These are phyloP conservation scores for Suhomyces sp. DNA, from an alignment of 805 yeast genomes.

Conservation along the genomic window DNA sequence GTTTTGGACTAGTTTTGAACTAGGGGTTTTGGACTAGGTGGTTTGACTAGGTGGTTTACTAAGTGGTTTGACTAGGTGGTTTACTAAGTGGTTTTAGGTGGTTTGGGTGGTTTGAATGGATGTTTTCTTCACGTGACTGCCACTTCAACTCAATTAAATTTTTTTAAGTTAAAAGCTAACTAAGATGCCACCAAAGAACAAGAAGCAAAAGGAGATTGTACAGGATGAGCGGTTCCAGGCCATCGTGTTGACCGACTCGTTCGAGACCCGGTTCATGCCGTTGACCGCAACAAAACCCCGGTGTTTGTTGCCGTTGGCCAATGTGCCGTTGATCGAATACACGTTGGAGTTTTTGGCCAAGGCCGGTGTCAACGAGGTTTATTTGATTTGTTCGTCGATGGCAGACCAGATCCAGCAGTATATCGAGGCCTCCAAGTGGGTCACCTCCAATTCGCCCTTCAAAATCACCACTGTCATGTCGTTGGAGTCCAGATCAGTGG, in stretches of 20 bases:
- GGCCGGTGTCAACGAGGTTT: conserved; percentile 88
- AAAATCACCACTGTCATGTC: conserved; percentile 74
- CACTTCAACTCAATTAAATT: neutral
- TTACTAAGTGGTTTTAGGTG: too few relatives aligned
- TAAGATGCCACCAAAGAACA: conserved; percentile 46
- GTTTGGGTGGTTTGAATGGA: too few relatives aligned
- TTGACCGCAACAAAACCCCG: conserved; percentile 81
- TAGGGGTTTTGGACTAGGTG: too few relatives aligned
- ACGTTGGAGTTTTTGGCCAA: conserved; percentile 91
- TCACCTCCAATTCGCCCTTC: conserved; percentile 70
- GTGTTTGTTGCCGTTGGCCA: conserved; percentile 88
- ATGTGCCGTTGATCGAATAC: conserved; percentile 90
- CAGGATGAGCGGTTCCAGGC: conserved; percentile 85
- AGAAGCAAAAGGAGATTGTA: conserved; percentile 55
- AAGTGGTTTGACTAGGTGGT: too few relatives aligned
- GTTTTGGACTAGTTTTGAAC: too few relatives aligned
- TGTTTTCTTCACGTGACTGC: too few relatives aligned
- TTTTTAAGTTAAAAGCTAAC: neutral
- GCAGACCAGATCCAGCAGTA: conserved; percentile 85
- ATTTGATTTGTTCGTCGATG: conserved; percentile 84
- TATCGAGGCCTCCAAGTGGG: conserved; percentile 73
- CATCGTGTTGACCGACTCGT: conserved; percentile 90
- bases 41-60: too few relatives aligned
- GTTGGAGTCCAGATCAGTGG: conserved; percentile 85
- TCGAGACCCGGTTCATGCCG: conserved; percentile 90